Evolutionary conservation across 192 early-diverging fungal genomes (phyloP), one percentile per base, ranked within the genome.

Genomic region (Coemansia sp.): DNA sequence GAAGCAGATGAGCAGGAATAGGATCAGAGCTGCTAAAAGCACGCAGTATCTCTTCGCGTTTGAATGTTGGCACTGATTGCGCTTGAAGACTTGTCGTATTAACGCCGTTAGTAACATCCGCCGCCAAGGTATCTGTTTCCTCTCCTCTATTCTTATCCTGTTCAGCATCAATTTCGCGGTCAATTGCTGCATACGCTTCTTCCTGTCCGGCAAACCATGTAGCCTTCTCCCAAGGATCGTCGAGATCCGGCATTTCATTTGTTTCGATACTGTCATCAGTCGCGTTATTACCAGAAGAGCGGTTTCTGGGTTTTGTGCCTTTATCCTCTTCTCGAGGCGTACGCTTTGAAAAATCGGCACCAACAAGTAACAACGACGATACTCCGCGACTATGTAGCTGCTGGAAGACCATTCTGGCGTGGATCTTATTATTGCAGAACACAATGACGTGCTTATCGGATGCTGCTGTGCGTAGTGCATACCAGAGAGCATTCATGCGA

Each of bases 341-440:
- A 0, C 26, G 59, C 61, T 53, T 68, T n/a, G 53, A 12, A 22
- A 41, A 27, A 30, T 22, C 68, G 56, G 52, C 82, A 60, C 21
- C 86, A 64, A 56, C 81, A 74, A 89, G 59, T 14, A 85, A 71
- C 10, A 86, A 74, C 27, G 82, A 69, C 1, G 84, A 81, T 1
- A 85, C 68, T 9, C 82, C 83, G 44, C 83, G 86, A 8, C 77
- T 62, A 48, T 82, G 72, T 16, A 93, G 56, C 58, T 85, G 85
- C 14, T 64, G 67, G 54, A 85, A 79, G 19, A 91, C 59, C 51
- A 84, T 19, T 49, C 85, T 84, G 14, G 86, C 90, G 3, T 82
- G 76, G 2, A 68, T 71, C 53, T 86, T 86, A 16, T 79, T 89
- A 72, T 96, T 96, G 77, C 93, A 94, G 70, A 98, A 98, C 6